phyloP scores from a whole-genome alignment of 176 grass and related monocot genomes.

The Poa pratensis region DNA sequence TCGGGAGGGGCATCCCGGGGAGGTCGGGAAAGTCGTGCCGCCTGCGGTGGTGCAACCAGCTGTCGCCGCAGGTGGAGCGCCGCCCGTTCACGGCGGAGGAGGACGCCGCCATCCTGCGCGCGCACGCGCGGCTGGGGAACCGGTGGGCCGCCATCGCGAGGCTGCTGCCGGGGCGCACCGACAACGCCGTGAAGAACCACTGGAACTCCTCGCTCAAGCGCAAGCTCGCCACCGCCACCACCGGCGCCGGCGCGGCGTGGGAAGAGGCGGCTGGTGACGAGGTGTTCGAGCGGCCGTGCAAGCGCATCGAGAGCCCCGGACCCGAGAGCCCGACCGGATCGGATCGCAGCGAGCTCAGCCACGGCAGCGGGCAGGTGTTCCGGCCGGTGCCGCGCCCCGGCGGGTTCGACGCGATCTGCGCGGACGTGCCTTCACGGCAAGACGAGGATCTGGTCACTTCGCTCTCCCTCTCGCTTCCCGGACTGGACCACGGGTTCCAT shows the following conservation, averaged over 20 bases:
- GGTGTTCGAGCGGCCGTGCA: conserved; percentile 36
- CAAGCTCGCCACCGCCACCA: conserved; percentile 36
- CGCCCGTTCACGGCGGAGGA: conserved; percentile 89
- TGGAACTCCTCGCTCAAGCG: conserved; percentile 99
- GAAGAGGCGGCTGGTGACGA: neutral
- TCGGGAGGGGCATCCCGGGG: conserved; percentile 73
- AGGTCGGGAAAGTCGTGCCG: conserved; percentile 95
- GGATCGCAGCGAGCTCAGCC: conserved; percentile 82
- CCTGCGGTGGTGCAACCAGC: conserved; percentile 97
- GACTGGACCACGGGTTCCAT: conserved; percentile 49
- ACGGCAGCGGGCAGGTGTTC: conserved; percentile 50
- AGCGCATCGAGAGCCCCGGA: conserved; percentile 50
- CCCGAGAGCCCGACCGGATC: conserved; percentile 65
- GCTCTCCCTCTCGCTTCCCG: conserved; percentile 77
- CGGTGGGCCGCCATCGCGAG: conserved; percentile 95
- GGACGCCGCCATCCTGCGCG: conserved; percentile 73
- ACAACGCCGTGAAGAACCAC: conserved; percentile 98
- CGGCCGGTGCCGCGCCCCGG: conserved; percentile 58
- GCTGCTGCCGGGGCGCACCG: conserved; percentile 79
- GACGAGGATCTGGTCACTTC: conserved; percentile 74
- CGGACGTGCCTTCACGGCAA: neutral
- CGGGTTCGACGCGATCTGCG: conserved; percentile 46
- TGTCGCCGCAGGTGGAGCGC: conserved; percentile 96
- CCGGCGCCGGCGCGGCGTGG: neutral
- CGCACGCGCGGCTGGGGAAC: conserved; percentile 78